Evolutionary conservation across 371 early-diverging fungal genomes (phyloP).

Genomic region (Mortierella sp.): DNA sequence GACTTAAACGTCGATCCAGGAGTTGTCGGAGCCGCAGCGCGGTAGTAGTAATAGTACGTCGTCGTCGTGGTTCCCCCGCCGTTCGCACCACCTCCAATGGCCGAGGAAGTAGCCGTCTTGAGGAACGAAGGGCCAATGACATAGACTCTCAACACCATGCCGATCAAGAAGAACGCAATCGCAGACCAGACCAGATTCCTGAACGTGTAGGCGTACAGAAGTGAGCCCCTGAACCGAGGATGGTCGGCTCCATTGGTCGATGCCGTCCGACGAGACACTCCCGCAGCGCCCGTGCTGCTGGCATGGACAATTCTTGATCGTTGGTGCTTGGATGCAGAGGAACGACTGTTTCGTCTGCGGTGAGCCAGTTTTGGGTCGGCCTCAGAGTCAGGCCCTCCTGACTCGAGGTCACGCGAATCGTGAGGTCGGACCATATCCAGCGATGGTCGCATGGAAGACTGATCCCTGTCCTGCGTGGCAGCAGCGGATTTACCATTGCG

Average conservation of each 20-base stretch:
- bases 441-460: slow-evolving; percentile 1
- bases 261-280: slow-evolving; percentile 15
- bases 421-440: neutral
- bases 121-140: slow-evolving; percentile 56
- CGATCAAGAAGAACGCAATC: slow-evolving; percentile 38
- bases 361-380: slow-evolving; percentile 2
- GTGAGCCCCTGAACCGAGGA: slow-evolving; percentile 47
- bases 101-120: slow-evolving; percentile 24
- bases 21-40: slow-evolving; percentile 20
- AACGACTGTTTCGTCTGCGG: slow-evolving; percentile 25
- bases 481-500: slow-evolving; percentile 14
- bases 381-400: slow-evolving; percentile 1
- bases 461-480: neutral
- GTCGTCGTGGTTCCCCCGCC: slow-evolving; percentile 11
- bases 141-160: slow-evolving; percentile 37
- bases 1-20: neutral
- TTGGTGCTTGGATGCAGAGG: slow-evolving; percentile 15
- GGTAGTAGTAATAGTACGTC: slow-evolving; percentile 47
- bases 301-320: slow-evolving; percentile 5
- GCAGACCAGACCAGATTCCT: slow-evolving; percentile 51
- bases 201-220: slow-evolving; percentile 49
- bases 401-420: neutral
- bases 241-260: slow-evolving; percentile 55
- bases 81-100: neutral
- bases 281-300: neutral